phyloP scores from a whole-genome alignment of 139 green algal genomes.

The Coccomyxa sp. region DNA sequence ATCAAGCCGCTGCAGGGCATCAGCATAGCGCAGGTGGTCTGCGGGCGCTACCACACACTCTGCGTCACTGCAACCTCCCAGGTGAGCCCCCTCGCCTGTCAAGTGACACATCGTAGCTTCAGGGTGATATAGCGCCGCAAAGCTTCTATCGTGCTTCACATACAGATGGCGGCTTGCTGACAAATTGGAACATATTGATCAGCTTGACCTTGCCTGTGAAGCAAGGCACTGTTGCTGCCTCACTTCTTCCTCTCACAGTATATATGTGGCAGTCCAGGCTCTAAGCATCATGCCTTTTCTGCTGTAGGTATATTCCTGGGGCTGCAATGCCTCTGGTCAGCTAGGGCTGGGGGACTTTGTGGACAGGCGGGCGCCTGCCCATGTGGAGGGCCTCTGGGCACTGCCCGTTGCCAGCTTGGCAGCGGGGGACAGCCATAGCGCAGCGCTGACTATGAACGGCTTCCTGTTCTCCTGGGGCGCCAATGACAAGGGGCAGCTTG shows the following conservation, averaged over 20 bases:
- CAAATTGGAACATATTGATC: too few relatives aligned
- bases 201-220: too few relatives aligned
- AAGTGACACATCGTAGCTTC: too few relatives aligned
- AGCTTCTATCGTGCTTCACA: too few relatives aligned
- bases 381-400: slow-evolving; percentile 75
- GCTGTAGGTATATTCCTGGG: slow-evolving; percentile 82
- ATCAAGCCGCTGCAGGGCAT: slow-evolving; percentile 58
- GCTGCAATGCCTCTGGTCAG: slow-evolving; percentile 68
- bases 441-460: slow-evolving; percentile 74
- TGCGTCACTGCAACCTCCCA: slow-evolving; percentile 74
- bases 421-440: slow-evolving; percentile 69
- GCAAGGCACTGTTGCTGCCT: too few relatives aligned
- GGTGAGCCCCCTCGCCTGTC: slow-evolving; percentile 18
- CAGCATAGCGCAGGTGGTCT: slow-evolving; percentile 70
- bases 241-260: too few relatives aligned
- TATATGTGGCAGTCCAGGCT: too few relatives aligned
- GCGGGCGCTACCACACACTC: slow-evolving; percentile 72
- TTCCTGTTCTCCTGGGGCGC: slow-evolving; percentile 86
- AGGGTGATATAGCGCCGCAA: too few relatives aligned
- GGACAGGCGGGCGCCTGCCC: slow-evolving; percentile 44
- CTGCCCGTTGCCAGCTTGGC: slow-evolving; percentile 69
- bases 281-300: too few relatives aligned
- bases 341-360: slow-evolving; percentile 68
- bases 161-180: too few relatives aligned
- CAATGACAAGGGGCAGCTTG: slow-evolving; percentile 82